These are phyloP conservation scores for Curvularia spicifera DNA, from an alignment of 2,329 filamentous ascomycete species.

Conservation along the genomic window DNA sequence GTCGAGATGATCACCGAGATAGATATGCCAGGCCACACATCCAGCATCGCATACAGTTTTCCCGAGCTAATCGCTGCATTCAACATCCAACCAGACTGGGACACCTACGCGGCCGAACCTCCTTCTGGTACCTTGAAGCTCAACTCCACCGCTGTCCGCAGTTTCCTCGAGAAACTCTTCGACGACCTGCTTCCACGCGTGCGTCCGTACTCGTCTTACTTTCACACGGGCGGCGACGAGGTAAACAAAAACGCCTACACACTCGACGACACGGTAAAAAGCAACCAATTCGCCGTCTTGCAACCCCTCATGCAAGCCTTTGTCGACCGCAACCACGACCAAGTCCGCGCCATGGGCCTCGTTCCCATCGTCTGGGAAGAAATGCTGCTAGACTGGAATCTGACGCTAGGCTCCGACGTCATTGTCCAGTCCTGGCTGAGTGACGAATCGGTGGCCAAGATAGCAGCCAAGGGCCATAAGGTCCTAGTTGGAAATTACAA, in stretches of 20 bases:
- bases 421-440: slow-evolving; percentile 82
- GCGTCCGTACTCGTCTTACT: slow-evolving; percentile 71
- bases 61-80: slow-evolving; percentile 75
- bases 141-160: slow-evolving; percentile 71
- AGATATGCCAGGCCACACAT: slow-evolving; percentile 81
- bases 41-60: slow-evolving; percentile 68
- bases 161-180: slow-evolving; percentile 75
- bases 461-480: slow-evolving; percentile 70
- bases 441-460: slow-evolving; percentile 64
- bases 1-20: slow-evolving; percentile 77
- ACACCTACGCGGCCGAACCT: slow-evolving; percentile 61
- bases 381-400: slow-evolving; percentile 78
- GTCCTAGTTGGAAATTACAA: slow-evolving; percentile 78
- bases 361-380: slow-evolving; percentile 88
- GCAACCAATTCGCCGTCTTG: slow-evolving; percentile 69
- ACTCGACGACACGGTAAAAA: slow-evolving; percentile 72
- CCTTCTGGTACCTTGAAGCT: slow-evolving; percentile 73
- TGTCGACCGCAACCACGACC: slow-evolving; percentile 71
- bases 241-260: slow-evolving; percentile 77
- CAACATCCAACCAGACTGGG: slow-evolving; percentile 61
- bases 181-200: slow-evolving; percentile 72
- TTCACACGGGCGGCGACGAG: slow-evolving; percentile 89
- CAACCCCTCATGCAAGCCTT: slow-evolving; percentile 80
- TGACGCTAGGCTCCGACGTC: slow-evolving; percentile 72
- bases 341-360: slow-evolving; percentile 68